phyloP scores from a whole-genome alignment of 2,329 filamentous ascomycete genomes.

The Diaporthe ampelina region DNA sequence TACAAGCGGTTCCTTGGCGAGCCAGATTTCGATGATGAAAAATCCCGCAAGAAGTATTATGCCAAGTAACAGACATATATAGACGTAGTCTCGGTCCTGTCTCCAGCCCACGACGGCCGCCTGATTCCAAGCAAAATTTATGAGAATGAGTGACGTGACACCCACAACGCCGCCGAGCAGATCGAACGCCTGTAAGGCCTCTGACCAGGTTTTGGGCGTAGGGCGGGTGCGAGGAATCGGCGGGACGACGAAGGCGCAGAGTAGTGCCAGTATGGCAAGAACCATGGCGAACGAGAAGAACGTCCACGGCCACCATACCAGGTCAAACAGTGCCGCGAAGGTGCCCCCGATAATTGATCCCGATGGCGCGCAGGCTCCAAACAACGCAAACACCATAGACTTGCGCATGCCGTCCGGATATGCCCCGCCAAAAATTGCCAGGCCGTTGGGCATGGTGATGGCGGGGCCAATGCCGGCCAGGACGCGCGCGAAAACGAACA shows the following conservation, averaged over 20 bases:
- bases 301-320: constrained; percentile 49
- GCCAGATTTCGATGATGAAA: constrained; percentile 62
- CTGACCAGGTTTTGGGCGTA: constrained; percentile 7
- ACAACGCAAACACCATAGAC: constrained; percentile 50
- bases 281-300: constrained; percentile 46
- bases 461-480: constrained; percentile 68
- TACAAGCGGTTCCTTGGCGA: constrained; percentile 65
- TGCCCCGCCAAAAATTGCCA: constrained; percentile 66
- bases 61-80: constrained; percentile 65
- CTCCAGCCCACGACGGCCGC: constrained; percentile 64
- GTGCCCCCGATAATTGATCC: constrained; percentile 46
- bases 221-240: constrained; percentile 16
- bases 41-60: constrained; percentile 63
- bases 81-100: constrained; percentile 61
- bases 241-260: constrained; percentile 44
- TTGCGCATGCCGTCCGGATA: constrained; percentile 57
- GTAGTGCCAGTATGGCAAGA: constrained; percentile 43
- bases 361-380: constrained; percentile 50
- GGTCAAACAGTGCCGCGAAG: constrained; percentile 48
- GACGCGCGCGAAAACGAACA: constrained; percentile 61
- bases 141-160: constrained; percentile 63
- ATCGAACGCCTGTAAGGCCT: constrained; percentile 44
- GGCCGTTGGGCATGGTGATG: constrained; percentile 66
- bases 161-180: constrained; percentile 51
- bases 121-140: constrained; percentile 73